These are phyloP conservation scores for Nicotiana noctiflora DNA, from an alignment of 257 asterid species.

Conservation along the genomic window DNA sequence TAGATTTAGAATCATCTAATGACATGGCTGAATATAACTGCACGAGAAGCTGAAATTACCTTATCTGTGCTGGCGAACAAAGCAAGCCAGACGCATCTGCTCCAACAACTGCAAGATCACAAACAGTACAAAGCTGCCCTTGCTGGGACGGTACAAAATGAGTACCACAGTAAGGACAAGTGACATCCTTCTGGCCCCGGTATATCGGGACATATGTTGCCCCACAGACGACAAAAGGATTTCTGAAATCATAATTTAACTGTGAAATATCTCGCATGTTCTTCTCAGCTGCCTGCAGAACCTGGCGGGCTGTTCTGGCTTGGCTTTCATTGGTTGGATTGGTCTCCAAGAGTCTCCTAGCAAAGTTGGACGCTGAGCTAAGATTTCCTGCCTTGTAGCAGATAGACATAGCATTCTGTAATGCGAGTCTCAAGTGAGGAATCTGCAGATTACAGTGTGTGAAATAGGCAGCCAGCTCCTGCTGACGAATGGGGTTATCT, in stretches of 20 bases:
- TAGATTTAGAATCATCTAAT: slow-evolving; percentile 8
- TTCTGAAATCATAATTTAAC: slow-evolving; percentile 79
- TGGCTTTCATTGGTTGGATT: slow-evolving; percentile 63
- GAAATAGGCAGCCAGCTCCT: slow-evolving; percentile 87
- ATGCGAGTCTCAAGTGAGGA: slow-evolving; percentile 72
- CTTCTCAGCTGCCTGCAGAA: slow-evolving; percentile 69
- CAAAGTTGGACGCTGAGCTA: slow-evolving; percentile 71
- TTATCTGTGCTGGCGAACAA: slow-evolving; percentile 61
- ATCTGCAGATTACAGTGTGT: slow-evolving; percentile 79
- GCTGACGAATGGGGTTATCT: slow-evolving; percentile 69
- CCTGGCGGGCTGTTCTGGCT: slow-evolving; percentile 52
- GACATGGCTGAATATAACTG: neutral
- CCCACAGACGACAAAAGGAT: slow-evolving; percentile 82
- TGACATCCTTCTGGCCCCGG: slow-evolving; percentile 65
- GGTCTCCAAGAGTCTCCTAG: slow-evolving; percentile 66
- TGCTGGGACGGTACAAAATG: slow-evolving; percentile 56
- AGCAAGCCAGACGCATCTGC: slow-evolving; percentile 82
- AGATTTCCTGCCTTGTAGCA: slow-evolving; percentile 56
- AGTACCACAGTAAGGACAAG: slow-evolving; percentile 67
- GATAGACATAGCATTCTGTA: slow-evolving; percentile 54
- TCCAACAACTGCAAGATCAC: slow-evolving; percentile 67
- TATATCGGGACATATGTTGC: slow-evolving; percentile 79
- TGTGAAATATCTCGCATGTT: slow-evolving; percentile 55
- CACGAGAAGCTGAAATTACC: slow-evolving; percentile 30
- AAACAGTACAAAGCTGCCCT: slow-evolving; percentile 65